Evolutionary conservation across 306 rosid genomes (phyloP).

Genomic region (Cicer arietinum): DNA sequence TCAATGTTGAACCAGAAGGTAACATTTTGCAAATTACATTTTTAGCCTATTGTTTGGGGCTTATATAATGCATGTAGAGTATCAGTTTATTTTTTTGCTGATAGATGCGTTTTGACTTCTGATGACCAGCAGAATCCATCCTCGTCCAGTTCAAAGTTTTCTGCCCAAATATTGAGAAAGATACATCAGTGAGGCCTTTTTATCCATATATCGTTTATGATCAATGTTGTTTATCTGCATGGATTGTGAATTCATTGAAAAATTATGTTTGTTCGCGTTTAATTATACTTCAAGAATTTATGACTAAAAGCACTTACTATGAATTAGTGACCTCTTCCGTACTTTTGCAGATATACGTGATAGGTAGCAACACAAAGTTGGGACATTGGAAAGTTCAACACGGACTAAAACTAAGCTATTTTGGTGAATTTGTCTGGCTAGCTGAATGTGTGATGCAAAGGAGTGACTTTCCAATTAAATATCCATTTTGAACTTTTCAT

Average conservation of each 20-base stretch:
- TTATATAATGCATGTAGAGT: constrained; percentile 29
- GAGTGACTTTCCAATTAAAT: constrained; percentile 77
- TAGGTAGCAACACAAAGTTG: constrained; percentile 73
- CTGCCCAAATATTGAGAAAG: constrained; percentile 81
- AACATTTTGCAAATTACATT: constrained; percentile 31
- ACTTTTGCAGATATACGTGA: constrained; percentile 69
- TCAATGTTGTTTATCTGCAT: constrained; percentile 39
- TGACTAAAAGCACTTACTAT: constrained; percentile 33
- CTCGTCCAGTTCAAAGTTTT: constrained; percentile 74
- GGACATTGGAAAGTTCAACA: constrained; percentile 78
- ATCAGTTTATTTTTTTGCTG: constrained; percentile 34
- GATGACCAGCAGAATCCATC: constrained; percentile 59
- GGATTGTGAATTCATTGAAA: constrained; percentile 15
- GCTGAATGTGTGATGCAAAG: constrained; percentile 70
- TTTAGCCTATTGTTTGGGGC: constrained; percentile 33
- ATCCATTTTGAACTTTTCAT: constrained; percentile 61
- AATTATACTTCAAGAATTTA: constrained; percentile 9
- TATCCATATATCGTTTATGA: constrained; percentile 25
- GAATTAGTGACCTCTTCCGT: constrained; percentile 35
- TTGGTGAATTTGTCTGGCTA: constrained; percentile 84
- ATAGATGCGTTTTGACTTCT: constrained; percentile 43
- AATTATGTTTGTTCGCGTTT: constrained; percentile 27
- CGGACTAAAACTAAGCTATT: constrained; percentile 79
- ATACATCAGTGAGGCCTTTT: constrained; percentile 64
- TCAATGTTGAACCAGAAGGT: constrained; percentile 65